Base-by-base conservation (phyloP, 768 basidiomycete species). In the Clavulina sp. region DNA sequence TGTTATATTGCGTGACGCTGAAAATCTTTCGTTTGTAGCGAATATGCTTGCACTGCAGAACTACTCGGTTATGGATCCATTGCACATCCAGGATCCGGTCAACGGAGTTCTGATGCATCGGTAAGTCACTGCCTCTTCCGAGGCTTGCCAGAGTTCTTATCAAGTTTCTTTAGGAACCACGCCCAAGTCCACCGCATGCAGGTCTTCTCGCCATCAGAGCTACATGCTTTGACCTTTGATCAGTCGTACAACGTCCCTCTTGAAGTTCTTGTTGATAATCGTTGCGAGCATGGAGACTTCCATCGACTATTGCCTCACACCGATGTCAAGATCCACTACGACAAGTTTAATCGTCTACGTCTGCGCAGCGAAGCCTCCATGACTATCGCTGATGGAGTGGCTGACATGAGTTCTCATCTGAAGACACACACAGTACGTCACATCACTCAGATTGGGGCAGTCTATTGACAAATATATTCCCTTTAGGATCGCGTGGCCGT, bases 321-420 rank as follows among this genome's bases (percentile, higher is more conserved):
- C 0, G 78, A 85, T 52, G 84, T 84, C 0, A 78, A 73, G 3
- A 76, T 93, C 55, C 82, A 80, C 44, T 88, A 91, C 62, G 92
- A 96, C 71, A 89, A 86, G 62, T 93, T 93, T 69, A 97, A 97
- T 65, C 80, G 82, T 38, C 73, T 95, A 5, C 80, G 92, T 32
- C 67, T 91, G 49, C 80, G 80, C 41, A 86, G 80, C 57, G 29
- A 77, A 79, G 30, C 74, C 77, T 3, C 28, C 41, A 4, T 53
- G 51, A 19, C 34, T 31, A 21, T 30, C 19, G 6, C 32, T 21
- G 54, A 28, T 29, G 56, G 31, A 33, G 28, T 29, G 21, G 31
- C 43, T 40, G 60, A 64, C 19, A 47, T 55, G 49, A 64, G 61
- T 38, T 68, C 69, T 26, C 81, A 85, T 62, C 60, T 85, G 29